Base-by-base conservation (phyloP, 169 alveolate species). In the Babesia caballi region DNA sequence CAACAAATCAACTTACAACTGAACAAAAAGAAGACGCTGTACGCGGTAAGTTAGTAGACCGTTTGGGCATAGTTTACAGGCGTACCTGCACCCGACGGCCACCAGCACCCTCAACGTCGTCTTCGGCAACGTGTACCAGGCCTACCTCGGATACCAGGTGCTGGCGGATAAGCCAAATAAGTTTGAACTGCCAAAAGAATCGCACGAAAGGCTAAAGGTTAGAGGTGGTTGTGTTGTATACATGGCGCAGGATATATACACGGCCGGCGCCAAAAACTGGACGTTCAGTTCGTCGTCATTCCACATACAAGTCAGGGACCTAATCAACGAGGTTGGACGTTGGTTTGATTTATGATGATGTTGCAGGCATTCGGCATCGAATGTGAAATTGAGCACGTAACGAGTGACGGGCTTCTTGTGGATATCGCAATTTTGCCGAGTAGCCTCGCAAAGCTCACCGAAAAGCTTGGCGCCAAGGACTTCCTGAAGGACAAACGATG, bases 341-440 rank as follows among this genome's bases (percentile, higher is more conserved):
- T 9, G 46, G 4, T 6, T 0, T 0, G 25, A 2, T 2, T 54
- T 7, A 3, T 8, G 9, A 23, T 30, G 21, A 4, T 7, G 17
- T 14, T 12, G 4, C 54, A 67, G 78, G 67, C 60, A 12, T 73
- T 47, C n/a, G 58, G 56, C 8, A 73, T 73, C 17, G 63, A 73
- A 6, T 60, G 56, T 28, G 54, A 63, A 21, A 32, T 73, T 6
- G 84, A 65, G 19, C 38, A 61, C 38, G 33, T 42, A 6, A 61
- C 84, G 19, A 35, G 42, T 32, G 67, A 61, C 19, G 84, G 84
- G 21, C 44, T 63, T 3, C 25, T 73, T 11, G 46, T 73, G 7
- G 84, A 73, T 38, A 36, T 73, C 3, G 84, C 84, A 7, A 61
- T 61, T 8, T 42, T 73, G 28, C 75, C 84, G 4, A 4, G 52